These are phyloP conservation scores for Neurospora sp. DNA, from an alignment of 495 filamentous ascomycete genomes.

Conservation along the genomic window DNA sequence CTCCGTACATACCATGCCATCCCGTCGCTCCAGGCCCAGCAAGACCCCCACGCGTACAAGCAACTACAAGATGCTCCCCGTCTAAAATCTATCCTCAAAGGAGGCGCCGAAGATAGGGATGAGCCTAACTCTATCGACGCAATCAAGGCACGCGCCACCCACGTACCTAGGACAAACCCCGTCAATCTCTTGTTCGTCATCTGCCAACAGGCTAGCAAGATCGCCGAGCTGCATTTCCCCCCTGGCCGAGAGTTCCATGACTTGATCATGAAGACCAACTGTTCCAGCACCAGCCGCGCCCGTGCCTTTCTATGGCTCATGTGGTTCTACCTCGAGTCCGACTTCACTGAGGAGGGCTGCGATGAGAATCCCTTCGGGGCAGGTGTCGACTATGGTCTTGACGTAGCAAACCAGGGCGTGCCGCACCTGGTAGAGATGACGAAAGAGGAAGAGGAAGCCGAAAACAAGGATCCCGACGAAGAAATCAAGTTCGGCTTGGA, in stretches of 20 bases:
- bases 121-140: slow-evolving; percentile 82
- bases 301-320: slow-evolving; percentile 93
- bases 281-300: slow-evolving; percentile 75
- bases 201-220: slow-evolving; percentile 78
- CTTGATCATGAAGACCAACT: slow-evolving; percentile 78
- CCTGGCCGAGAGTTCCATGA: slow-evolving; percentile 87
- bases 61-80: slow-evolving; percentile 94
- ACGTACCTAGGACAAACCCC: slow-evolving; percentile 81
- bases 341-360: slow-evolving; percentile 76
- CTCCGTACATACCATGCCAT: slow-evolving; percentile 97
- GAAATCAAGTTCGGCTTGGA: slow-evolving; percentile 78
- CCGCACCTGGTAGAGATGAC: slow-evolving; percentile 63
- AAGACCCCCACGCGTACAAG: slow-evolving; percentile 94
- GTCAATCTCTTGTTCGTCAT: slow-evolving; percentile 96
- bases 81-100: slow-evolving; percentile 94
- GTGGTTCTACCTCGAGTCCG: slow-evolving; percentile 98
- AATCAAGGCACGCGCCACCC: slow-evolving; percentile 43
- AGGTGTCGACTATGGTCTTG: slow-evolving; percentile 52
- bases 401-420: slow-evolving; percentile 66
- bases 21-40: slow-evolving; percentile 85
- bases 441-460: slow-evolving; percentile 43
- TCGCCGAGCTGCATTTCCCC: slow-evolving; percentile 88
- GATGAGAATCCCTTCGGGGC: slow-evolving; percentile 82
- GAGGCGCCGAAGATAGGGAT: slow-evolving; percentile 83
- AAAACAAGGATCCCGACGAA: slow-evolving; percentile 84